phyloP scores from a whole-genome alignment of 2,329 filamentous ascomycete genomes.

The Chaetomiaceae sp. region DNA sequence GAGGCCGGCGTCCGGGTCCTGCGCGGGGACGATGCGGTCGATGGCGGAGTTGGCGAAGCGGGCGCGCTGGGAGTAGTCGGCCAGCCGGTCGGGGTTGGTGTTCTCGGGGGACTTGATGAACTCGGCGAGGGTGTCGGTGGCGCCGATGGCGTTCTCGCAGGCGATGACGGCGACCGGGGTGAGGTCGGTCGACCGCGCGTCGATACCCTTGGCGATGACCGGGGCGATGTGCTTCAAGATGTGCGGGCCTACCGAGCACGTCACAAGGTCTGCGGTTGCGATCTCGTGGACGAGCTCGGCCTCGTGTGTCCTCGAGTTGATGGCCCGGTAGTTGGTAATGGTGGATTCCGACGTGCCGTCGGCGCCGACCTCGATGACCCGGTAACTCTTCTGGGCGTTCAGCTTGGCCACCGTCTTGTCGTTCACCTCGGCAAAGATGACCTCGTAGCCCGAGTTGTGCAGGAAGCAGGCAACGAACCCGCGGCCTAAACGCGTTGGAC shows the following conservation, averaged over 20 bases:
- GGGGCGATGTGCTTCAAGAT: constrained; percentile 95
- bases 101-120: constrained; percentile 74
- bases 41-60: constrained; percentile 97
- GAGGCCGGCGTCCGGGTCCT: constrained; percentile 73
- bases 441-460: constrained; percentile 90
- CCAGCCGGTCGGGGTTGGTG: constrained; percentile 63
- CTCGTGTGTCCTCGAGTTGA: constrained; percentile 89
- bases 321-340: constrained; percentile 93
- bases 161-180: constrained; percentile 86
- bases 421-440: constrained; percentile 94
- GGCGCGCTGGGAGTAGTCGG: constrained; percentile 67
- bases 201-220: constrained; percentile 90
- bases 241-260: constrained; percentile 94
- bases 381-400: constrained; percentile 72
- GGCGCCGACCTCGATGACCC: constrained; percentile 85
- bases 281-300: constrained; percentile 80
- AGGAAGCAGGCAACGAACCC: constrained; percentile 89
- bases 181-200: constrained; percentile 59
- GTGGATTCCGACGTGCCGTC: constrained; percentile 75
- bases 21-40: constrained; percentile 93
- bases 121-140: constrained; percentile 79
- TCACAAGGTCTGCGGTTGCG: constrained; percentile 81
- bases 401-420: constrained; percentile 75
- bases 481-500: constrained; percentile 43
- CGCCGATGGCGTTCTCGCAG: constrained; percentile 96